phyloP scores from a whole-genome alignment of 2,329 filamentous ascomycete species.

The Aaosphaeria arxii region DNA sequence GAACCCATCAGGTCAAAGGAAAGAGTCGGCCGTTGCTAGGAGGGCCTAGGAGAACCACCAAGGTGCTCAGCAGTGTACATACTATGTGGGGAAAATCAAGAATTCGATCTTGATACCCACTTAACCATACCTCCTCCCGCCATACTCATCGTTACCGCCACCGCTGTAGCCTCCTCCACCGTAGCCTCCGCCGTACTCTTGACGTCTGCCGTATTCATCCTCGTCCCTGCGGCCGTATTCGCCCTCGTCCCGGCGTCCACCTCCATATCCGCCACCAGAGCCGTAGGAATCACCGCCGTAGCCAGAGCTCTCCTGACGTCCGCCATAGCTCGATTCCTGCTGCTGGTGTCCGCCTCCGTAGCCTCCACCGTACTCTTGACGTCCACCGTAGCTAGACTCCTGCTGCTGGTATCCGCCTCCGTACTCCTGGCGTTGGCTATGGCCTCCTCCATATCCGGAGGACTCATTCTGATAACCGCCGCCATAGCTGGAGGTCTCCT shows the following conservation, averaged over 20 bases:
- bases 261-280: not conserved
- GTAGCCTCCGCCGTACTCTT: not conserved
- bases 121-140: not conserved
- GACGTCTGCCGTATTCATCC: not conserved
- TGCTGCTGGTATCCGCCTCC: not conserved
- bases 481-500: slow-evolving; percentile 2
- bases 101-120: too few relatives aligned
- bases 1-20: too few relatives aligned
- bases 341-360: not conserved
- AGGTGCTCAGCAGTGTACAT: too few relatives aligned
- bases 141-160: not conserved
- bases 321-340: not conserved
- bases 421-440: not conserved
- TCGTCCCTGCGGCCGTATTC: not conserved
- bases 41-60: too few relatives aligned
- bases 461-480: slow-evolving; percentile 2
- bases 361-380: not conserved
- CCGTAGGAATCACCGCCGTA: not conserved
- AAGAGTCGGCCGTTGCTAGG: too few relatives aligned
- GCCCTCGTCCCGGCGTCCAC: not conserved
- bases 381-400: not conserved
- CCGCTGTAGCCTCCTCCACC: not conserved
- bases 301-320: not conserved
- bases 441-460: not conserved
- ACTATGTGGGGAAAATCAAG: too few relatives aligned